Base-by-base conservation (phyloP, 2,329 filamentous ascomycete species). In the Neocatenulostroma microsporum region DNA sequence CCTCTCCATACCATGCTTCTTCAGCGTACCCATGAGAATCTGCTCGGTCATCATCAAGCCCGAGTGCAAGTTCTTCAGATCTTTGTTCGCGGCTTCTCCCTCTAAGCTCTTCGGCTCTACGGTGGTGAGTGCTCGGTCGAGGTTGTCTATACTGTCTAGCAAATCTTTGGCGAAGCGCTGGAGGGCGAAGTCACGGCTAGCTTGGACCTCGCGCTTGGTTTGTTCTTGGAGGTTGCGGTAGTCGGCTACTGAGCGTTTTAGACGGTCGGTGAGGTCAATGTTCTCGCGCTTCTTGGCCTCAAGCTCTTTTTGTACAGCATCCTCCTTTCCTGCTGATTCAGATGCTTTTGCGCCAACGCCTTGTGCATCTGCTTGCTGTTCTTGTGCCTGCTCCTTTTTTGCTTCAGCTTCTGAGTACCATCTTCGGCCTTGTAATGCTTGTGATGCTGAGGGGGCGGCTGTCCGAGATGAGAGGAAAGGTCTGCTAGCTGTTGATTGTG, bases 141-240 rank as follows among this genome's bases (percentile, higher is more conserved):
- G 80, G 73, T 96, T 98, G 68, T 98, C 91, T 56, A 98, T 80
- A 57, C 78, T 86, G 62, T 98, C 91, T 51, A 96, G 78, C 30
- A 98, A 80, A 66, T 98, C 91, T 64, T 86, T 83, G 57, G 89
- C 86, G 67, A 98, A 96, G 51, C 81, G 70, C 62, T 94, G 86
- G 56, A 98, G 91, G 56, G 89, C 91, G 55, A 94, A 98, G 66
- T 94, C 84, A 53, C 82, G 81, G 14, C 89, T 85, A 14, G 76
- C 67, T 64, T 91, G 84, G 61, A 93, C 81, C 51, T 98, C 91
- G 58, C 91, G 86, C 62, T 81, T 76, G 28, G 86, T 94, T 58
- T 91, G 85, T 58, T 95, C 86, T 70, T 96, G 89, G 34, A 98
- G 83, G 69, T 96, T 98, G 61, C 86, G 86, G 76, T 93, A 96